These are phyloP conservation scores for Endotrypanum monterogeii DNA, from an alignment of 208 protist genomes.

Conservation along the genomic window DNA sequence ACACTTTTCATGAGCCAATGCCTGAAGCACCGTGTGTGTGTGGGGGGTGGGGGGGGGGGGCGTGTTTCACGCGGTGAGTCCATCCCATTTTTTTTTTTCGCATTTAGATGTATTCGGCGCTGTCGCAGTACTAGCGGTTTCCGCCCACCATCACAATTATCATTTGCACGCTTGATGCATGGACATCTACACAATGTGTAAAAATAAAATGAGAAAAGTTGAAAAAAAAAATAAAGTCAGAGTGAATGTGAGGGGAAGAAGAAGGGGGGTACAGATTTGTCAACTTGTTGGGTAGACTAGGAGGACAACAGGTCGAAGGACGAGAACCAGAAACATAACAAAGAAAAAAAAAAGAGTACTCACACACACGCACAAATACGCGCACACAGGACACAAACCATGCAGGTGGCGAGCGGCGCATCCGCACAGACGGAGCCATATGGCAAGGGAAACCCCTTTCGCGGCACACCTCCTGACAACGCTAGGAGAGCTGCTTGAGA, in stretches of 20 bases:
- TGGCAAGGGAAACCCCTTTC: not conserved
- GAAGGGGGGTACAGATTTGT: not conserved
- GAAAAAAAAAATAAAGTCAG: slow-evolving; percentile 2
- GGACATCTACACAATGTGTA: not conserved
- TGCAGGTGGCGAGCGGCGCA: not conserved
- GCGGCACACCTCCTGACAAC: not conserved
- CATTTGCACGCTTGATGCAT: not conserved
- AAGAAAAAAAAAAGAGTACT: not conserved
- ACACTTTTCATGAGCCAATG: not conserved
- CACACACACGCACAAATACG: not conserved
- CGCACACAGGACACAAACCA: not conserved
- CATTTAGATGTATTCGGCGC: not conserved
- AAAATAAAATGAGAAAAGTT: slow-evolving; percentile 3
- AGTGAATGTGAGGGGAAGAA: not conserved
- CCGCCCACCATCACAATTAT: not conserved
- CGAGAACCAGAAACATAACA: not conserved
- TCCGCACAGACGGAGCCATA: not conserved
- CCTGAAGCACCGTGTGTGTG: not conserved
- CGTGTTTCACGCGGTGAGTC: not conserved
- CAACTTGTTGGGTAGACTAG: not conserved
- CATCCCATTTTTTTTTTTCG: not conserved
- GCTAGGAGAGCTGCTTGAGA: slow-evolving; percentile 23
- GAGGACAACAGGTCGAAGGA: not conserved
- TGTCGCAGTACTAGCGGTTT: not conserved
- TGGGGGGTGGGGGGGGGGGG: no score